phyloP scores from a whole-genome alignment of 1,139 yeast species.

The Hyphopichia buzzinii region DNA sequence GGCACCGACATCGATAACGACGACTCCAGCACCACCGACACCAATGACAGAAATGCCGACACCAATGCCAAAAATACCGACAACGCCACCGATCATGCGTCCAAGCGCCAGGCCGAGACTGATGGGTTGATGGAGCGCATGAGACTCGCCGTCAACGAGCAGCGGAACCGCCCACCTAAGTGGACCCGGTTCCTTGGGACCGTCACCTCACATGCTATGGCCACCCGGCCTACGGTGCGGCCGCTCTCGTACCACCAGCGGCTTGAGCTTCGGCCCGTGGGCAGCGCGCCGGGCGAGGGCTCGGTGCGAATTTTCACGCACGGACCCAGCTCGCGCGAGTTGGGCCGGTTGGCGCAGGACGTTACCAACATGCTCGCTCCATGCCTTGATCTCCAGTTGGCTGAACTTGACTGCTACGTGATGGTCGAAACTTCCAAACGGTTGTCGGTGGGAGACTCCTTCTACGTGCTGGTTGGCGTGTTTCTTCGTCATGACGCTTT shows the following conservation, averaged over 20 bases:
- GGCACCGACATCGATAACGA: constrained; percentile 6
- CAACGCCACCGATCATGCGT: too few relatives aligned
- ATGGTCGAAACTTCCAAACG: constrained; percentile 56
- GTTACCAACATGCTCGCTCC: constrained; percentile 69
- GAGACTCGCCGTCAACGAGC: constrained; percentile 11
- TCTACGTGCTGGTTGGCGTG: constrained; percentile 62
- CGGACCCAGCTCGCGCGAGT: constrained; percentile 45
- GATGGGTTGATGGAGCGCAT: constrained; percentile 14
- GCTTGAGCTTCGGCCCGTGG: constrained; percentile 35
- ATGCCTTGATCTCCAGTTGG: constrained; percentile 54
- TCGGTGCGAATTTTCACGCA: constrained; percentile 33
- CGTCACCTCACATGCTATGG: constrained; percentile 74
- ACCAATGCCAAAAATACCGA: background rate
- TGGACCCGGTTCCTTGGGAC: constrained; percentile 61
- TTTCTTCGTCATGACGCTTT: constrained; percentile 57
- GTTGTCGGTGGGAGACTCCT: constrained; percentile 71
- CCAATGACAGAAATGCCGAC: constrained; percentile 4
- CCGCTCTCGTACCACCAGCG: constrained; percentile 52
- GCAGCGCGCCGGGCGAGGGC: constrained; percentile 23
- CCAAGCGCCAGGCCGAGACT: constrained; percentile 4
- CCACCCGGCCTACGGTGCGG: constrained; percentile 68
- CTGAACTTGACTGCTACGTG: constrained; percentile 57
- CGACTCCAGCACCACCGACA: background rate
- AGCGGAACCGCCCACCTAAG: constrained; percentile 13
- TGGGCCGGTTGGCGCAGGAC: constrained; percentile 77